Evolutionary conservation across 1,284 basidiomycete genomes (phyloP).

Genomic region (Moesziomyces parantarcticus): DNA sequence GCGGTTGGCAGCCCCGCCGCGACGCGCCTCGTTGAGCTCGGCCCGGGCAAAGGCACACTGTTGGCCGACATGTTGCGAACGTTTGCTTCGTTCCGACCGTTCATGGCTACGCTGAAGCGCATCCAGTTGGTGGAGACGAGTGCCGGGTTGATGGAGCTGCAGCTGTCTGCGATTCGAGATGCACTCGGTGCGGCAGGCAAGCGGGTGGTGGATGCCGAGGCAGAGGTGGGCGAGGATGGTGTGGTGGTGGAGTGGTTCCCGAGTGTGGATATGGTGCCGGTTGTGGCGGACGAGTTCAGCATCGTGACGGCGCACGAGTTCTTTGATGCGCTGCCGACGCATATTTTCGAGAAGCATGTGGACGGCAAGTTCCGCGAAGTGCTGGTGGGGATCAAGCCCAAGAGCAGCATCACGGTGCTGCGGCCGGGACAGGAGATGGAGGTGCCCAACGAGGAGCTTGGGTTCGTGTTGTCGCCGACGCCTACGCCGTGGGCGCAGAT

Average conservation of each 20-base stretch:
- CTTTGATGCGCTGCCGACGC: conserved; percentile 94
- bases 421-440: conserved; percentile 35
- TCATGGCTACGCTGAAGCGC: conserved; percentile 47
- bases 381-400: conserved; percentile 73
- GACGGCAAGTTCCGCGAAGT: conserved; percentile 86
- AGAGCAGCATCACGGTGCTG: conserved; percentile 43
- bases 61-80: conserved; percentile 86
- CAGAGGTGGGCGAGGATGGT: conserved; percentile 20
- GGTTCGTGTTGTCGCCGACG: conserved; percentile 76
- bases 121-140: conserved; percentile 66
- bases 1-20: conserved; percentile 72
- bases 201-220: conserved; percentile 43
- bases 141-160: conserved; percentile 55
- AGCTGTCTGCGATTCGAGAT: conserved; percentile 41
- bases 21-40: conserved; percentile 87
- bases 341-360: conserved; percentile 77
- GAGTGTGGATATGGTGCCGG: conserved; percentile 76
- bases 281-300: conserved; percentile 74
- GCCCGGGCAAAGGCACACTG: conserved; percentile 91
- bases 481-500: conserved; percentile 77
- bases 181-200: conserved; percentile 46
- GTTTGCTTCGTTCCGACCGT: conserved; percentile 55
- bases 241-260: conserved; percentile 78
- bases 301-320: conserved; percentile 95
- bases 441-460: conserved; percentile 69